Conservation (phyloP, 208 protist genomes). For the Wallacemonas sp. region DNA sequence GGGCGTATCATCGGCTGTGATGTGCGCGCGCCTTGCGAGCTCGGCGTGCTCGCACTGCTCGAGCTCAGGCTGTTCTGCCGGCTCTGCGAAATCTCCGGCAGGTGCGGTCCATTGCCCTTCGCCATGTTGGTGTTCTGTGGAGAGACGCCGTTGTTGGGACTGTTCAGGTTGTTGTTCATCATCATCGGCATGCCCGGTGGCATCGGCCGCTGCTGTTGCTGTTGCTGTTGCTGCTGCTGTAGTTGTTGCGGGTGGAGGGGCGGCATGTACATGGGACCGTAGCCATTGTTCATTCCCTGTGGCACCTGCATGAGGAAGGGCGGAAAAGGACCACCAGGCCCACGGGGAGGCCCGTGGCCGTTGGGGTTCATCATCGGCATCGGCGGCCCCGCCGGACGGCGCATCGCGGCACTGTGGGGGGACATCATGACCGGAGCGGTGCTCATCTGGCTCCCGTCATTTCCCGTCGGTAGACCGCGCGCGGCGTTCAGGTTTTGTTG, state of each 20-base stretch:
- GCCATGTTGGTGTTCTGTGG: neutral
- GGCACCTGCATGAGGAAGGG: conserved; percentile 12
- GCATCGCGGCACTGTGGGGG: neutral
- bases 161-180: too few species aligned
- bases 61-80: conserved; percentile 2
- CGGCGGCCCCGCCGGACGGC: neutral
- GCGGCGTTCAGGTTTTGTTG: neutral
- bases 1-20: neutral
- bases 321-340: neutral
- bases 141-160: too few species aligned
- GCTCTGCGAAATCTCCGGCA: neutral
- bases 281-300: neutral
- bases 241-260: neutral
- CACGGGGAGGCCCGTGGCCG: neutral
- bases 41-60: neutral
- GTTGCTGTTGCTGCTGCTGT: neutral
- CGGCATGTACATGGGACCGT: neutral
- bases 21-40: neutral
- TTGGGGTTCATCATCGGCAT: neutral
- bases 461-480: neutral
- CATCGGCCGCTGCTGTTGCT: too few species aligned
- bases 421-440: neutral
- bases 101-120: neutral
- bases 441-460: neutral
- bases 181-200: too few species aligned